Evolutionary conservation across 1,139 yeast genomes (phyloP).

Genomic region (Hansenula anomala): DNA sequence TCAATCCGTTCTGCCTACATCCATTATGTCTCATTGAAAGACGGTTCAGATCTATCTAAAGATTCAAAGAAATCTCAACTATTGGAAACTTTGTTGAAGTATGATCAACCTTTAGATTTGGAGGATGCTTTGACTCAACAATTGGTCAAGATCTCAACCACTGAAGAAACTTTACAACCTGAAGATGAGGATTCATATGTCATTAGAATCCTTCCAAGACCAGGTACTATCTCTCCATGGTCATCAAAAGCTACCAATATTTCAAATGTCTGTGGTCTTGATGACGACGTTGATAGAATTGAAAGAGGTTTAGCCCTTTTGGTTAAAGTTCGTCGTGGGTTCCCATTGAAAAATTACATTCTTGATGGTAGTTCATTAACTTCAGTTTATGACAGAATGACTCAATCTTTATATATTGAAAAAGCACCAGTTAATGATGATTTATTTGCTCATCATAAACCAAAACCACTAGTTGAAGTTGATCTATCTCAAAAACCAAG

Average conservation of each 20-base stretch:
- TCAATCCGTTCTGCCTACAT: slow-evolving; percentile 71
- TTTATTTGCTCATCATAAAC: slow-evolving; percentile 71
- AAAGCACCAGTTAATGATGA: slow-evolving; percentile 61
- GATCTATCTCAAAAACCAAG: slow-evolving; percentile 54
- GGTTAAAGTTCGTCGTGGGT: slow-evolving; percentile 63
- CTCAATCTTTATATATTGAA: slow-evolving; percentile 63
- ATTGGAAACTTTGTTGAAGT: slow-evolving; percentile 62
- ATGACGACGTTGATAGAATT: slow-evolving; percentile 65
- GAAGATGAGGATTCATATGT: slow-evolving; percentile 52
- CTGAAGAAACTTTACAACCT: slow-evolving; percentile 20
- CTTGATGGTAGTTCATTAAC: slow-evolving; percentile 49
- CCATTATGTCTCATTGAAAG: slow-evolving; percentile 70
- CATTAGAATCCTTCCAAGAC: slow-evolving; percentile 80
- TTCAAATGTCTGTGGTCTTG: slow-evolving; percentile 81
- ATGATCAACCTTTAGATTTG: slow-evolving; percentile 63
- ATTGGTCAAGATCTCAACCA: slow-evolving; percentile 38
- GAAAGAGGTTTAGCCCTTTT: slow-evolving; percentile 86
- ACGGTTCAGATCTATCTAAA: slow-evolving; percentile 25
- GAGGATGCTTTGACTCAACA: slow-evolving; percentile 43
- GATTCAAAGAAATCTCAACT: slow-evolving; percentile 39
- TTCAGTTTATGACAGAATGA: slow-evolving; percentile 90
- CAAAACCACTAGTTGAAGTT: slow-evolving; percentile 80
- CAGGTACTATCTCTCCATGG: slow-evolving; percentile 99
- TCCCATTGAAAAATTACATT: slow-evolving; percentile 54
- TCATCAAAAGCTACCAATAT: slow-evolving; percentile 98